Evolutionary conservation across 352 stramenopile genomes (phyloP), one percentile per base, ranked within the genome.

Genomic region (Bremia lactucae): DNA sequence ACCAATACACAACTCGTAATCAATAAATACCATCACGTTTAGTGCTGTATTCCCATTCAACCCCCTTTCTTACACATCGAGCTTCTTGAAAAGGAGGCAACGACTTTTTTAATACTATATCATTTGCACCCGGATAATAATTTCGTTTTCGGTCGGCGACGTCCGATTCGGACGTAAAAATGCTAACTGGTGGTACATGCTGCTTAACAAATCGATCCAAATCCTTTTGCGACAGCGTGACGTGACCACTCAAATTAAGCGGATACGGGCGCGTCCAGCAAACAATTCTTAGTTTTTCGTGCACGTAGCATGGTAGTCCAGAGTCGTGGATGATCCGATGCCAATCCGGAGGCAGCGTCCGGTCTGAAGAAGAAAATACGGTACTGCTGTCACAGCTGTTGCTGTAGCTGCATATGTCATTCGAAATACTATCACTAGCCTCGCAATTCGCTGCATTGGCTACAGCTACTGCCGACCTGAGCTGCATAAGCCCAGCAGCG

Each of bases 261-360:
- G 59, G 44, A 38, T 91, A 91, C 24, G 79, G 79, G 35, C 68
- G 55, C 16, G 72, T 77, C 79, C 79, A 91, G 51, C 62, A 71
- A 29, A 91, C 73, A 10, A 86, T 46, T 6, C 62, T 59, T 20
- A 69, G 37, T 14, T 47, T 44, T 11, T 65, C 59, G 38, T 91
- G 70, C 44, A 86, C 58, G 43, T 75, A 91, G 50, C 75, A 91
- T 10, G 62, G 59, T 33, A 91, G 45, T 0, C 73, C 73, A 3
- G 75, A 91, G 28, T 65, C 62, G 52, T 91, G 79, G 8, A 59
- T 44, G 25, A 88, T 59, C 9, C 59, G 54, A 36, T 69, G 58
- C 79, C 79, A 91, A 9, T 75, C 75, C 31, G 53, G 37, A 21
- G 79, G 79, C 36, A 91, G 50, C 9, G 57, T 52, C 16, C 43